Conservation (phyloP, 208 protist genomes). For the Trypanosoma congolense region DNA sequence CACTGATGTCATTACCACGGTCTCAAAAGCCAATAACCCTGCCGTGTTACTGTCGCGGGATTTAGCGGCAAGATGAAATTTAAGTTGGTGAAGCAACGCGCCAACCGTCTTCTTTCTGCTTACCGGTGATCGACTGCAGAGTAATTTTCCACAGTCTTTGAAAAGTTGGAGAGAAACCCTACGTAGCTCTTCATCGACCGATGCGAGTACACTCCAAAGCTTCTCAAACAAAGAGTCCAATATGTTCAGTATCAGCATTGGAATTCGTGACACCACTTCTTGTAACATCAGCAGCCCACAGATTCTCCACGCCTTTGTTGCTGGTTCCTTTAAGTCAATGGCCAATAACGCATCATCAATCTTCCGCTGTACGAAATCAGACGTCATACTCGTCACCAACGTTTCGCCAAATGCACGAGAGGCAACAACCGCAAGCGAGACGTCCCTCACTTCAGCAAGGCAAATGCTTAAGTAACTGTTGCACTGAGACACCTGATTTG, state of each 20-base stretch:
- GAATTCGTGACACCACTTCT: slow-evolving; percentile 55
- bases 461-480: slow-evolving; percentile 81
- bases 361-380: slow-evolving; percentile 60
- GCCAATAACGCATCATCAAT: slow-evolving; percentile 61
- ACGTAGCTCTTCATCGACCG: slow-evolving; percentile 50
- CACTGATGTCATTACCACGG: slow-evolving; percentile 72
- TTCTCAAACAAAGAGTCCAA: slow-evolving; percentile 64
- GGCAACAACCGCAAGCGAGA: slow-evolving; percentile 40
- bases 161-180: slow-evolving; percentile 53
- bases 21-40: slow-evolving; percentile 80
- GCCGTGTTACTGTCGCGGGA: slow-evolving; percentile 50
- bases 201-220: slow-evolving; percentile 56
- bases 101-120: slow-evolving; percentile 46
- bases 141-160: slow-evolving; percentile 58
- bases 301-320: slow-evolving; percentile 38
- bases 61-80: slow-evolving; percentile 55
- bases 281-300: slow-evolving; percentile 70
- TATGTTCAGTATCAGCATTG: slow-evolving; percentile 62
- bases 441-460: slow-evolving; percentile 42
- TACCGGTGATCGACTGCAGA: slow-evolving; percentile 44
- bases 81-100: slow-evolving; percentile 56
- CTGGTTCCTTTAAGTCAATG: slow-evolving; percentile 32
- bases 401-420: slow-evolving; percentile 61
- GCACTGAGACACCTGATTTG: slow-evolving; percentile 71
- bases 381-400: slow-evolving; percentile 55